Base-by-base conservation (phyloP, 2,329 filamentous ascomycete species). In the Drechslerella stenobrocha region DNA sequence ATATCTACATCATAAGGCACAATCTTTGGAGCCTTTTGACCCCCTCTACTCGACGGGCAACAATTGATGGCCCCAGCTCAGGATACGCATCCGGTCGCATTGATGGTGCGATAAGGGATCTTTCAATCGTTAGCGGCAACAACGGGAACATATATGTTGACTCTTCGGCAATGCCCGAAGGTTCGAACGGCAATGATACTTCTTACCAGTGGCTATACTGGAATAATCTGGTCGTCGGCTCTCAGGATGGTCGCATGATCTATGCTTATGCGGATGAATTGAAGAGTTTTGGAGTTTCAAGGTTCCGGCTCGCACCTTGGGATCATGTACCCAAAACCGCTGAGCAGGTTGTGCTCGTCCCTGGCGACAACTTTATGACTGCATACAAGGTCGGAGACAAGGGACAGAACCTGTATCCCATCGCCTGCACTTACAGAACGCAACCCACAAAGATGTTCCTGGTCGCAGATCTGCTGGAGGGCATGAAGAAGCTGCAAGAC, bases 91-190 rank as follows among this genome's bases (percentile, higher is more conserved):
- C 34, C 6, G 61, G 61, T 13, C 61, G 32, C 45, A 35, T 66
- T n/a, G 37, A 59, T 13, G 44, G 46, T 20, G 18, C 44, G 2
- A 23, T 22, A 1, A 42, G 24, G 1, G 35, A 46, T 11, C 26
- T 69, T 3, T 51, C 63, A 2, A 45, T 69, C 2, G 56, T 61
- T 1, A 56, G 45, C 23, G 63, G 63, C 1, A 52, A 11, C 23
- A 69, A 69, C 28, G 63, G 63, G 2, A 69, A 69, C 15, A 35
- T 69, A 3, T 69, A 69, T 30, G 57, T 69, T 1, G 63, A 69
- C 30, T 64, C 52, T 20, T 37, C 52, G 1, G 44, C 22, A 1
- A 28, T 50, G 2, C 60, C 60, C 1, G 37, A 58, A 13, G 48
- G 28, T 6, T 30, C 35, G 7, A 22, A 35, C 11, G 63, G 55